Percentiles rank a stretch among this genome's conserved stretches.
Conservation (phyloP, 306 rosid species). For the Castanea crenata region DNA sequence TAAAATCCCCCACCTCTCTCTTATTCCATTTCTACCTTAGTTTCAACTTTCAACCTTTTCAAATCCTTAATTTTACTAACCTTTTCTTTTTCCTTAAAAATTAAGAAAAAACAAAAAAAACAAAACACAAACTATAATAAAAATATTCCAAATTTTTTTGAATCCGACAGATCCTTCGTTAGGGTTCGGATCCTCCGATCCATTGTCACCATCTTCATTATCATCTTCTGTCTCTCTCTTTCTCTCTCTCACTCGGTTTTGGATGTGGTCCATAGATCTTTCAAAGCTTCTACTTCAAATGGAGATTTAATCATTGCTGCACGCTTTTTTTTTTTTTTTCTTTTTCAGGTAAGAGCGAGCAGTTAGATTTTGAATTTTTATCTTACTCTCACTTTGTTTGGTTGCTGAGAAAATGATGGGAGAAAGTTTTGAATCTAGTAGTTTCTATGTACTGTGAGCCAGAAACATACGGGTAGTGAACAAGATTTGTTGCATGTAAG, state of each 20-base stretch:
- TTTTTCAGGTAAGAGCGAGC: slow-evolving; percentile 37
- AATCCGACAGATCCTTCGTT: slow-evolving; percentile 55
- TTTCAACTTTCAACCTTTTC: not conserved
- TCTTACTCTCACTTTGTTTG: slow-evolving; percentile 25
- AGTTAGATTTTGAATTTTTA: slow-evolving; percentile 15
- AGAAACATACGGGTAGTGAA: slow-evolving; percentile 7
- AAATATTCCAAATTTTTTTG: slow-evolving; percentile 26
- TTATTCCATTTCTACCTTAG: not conserved
- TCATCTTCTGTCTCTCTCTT: not conserved
- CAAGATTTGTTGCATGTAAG: slow-evolving; percentile 31
- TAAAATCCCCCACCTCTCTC: not conserved
- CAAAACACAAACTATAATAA: slow-evolving; percentile 12
- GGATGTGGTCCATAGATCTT: slow-evolving; percentile 43
- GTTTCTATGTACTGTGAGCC: slow-evolving; percentile 5
- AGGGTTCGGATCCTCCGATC: slow-evolving; percentile 64
- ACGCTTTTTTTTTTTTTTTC: slow-evolving; percentile 19
- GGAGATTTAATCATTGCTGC: slow-evolving; percentile 39
- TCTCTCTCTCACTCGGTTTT: slow-evolving; percentile 1
- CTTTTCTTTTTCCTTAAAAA: too few species aligned
- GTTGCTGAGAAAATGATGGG: slow-evolving; percentile 15
- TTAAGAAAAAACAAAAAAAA: not conserved
- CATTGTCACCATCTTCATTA: slow-evolving; percentile 22
- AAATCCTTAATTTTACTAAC: not conserved
- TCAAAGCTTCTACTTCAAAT: slow-evolving; percentile 23
- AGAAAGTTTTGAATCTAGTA: slow-evolving; percentile 26